A percentile compares a stretch with the other conserved stretches of the same genome.
Evolutionary conservation across 441 rosid species (phyloP).

Genomic region (Euphorbia schlechtendalii): DNA sequence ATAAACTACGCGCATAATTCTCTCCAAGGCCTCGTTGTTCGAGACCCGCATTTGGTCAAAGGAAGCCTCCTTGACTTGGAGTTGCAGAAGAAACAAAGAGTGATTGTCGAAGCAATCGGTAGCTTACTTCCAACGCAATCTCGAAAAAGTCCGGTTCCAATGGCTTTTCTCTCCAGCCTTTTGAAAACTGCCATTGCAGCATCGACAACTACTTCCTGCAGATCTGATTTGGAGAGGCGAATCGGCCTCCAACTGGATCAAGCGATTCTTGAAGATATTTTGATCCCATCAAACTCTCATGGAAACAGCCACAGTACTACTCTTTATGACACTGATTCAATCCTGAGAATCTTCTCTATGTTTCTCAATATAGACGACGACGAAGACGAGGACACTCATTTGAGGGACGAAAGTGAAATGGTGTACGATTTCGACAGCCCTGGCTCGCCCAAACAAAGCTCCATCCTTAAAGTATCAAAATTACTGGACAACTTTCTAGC

Average conservation of each 20-base stretch:
- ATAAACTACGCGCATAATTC: slow-evolving; percentile 74
- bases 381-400: slow-evolving; percentile 47
- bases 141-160: slow-evolving; percentile 75
- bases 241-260: slow-evolving; percentile 91
- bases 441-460: slow-evolving; percentile 88
- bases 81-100: slow-evolving; percentile 64
- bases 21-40: slow-evolving; percentile 56
- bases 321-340: slow-evolving; percentile 77
- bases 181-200: slow-evolving; percentile 64
- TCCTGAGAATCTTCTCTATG: slow-evolving; percentile 74
- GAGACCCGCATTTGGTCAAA: slow-evolving; percentile 56
- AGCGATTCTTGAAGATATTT: slow-evolving; percentile 88
- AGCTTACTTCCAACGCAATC: slow-evolving; percentile 80
- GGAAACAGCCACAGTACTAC: slow-evolving; percentile 46
- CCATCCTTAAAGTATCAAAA: slow-evolving; percentile 86
- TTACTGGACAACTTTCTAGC: slow-evolving; percentile 74
- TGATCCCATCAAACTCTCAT: slow-evolving; percentile 59
- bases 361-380: slow-evolving; percentile 85
- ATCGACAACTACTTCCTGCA: slow-evolving; percentile 55
- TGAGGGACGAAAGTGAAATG: slow-evolving; percentile 77
- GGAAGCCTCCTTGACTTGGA: slow-evolving; percentile 57
- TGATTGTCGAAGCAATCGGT: slow-evolving; percentile 63
- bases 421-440: slow-evolving; percentile 83
- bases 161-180: slow-evolving; percentile 86
- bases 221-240: slow-evolving; percentile 77